phyloP scores from a whole-genome alignment of 371 early-diverging fungal genomes.

The Mucor lusitanicus region DNA sequence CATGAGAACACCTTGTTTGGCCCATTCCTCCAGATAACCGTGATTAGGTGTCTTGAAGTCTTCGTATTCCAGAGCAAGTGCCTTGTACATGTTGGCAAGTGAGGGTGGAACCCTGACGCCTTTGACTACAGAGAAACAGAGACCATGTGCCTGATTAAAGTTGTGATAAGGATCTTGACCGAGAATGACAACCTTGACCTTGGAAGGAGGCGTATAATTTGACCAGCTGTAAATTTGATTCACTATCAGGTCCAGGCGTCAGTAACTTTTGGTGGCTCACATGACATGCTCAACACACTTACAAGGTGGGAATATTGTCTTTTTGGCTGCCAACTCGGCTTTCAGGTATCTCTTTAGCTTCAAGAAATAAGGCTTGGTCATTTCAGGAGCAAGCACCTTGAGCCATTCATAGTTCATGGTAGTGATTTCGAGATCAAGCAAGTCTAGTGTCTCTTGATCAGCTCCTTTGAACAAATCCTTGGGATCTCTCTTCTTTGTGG shows the following conservation, averaged over 20 bases:
- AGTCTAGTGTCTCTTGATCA: conserved; percentile 44
- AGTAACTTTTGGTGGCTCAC: not conserved
- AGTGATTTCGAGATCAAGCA: conserved; percentile 69
- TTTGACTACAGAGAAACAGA: conserved; percentile 86
- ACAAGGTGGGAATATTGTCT: conserved; percentile 77
- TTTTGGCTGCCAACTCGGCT: conserved; percentile 47
- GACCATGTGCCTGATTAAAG: conserved; percentile 90
- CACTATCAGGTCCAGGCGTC: conserved; percentile 23
- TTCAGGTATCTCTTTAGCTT: conserved; percentile 73
- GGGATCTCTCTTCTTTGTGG: conserved; percentile 10
- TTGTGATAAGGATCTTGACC: conserved; percentile 99
- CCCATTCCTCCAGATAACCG: conserved; percentile 80
- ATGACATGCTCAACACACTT: conserved; percentile 22
- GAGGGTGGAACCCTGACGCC: conserved; percentile 87
- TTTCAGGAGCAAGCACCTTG: conserved; percentile 64
- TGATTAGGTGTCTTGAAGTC: conserved; percentile 65
- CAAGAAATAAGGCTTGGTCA: conserved; percentile 78
- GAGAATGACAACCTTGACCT: conserved; percentile 84
- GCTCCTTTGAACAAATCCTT: conserved; percentile 24
- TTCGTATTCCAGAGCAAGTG: conserved; percentile 71
- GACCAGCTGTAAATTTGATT: conserved; percentile 84
- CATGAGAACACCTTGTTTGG: conserved; percentile 92
- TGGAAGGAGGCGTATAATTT: conserved; percentile 59
- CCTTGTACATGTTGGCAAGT: conserved; percentile 92
- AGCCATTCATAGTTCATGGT: conserved; percentile 83